A percentile compares a stretch with the other conserved stretches of the same genome.
Evolutionary conservation across 352 stramenopile species (phyloP).

Genomic region (Elongisporangium prolatum): DNA sequence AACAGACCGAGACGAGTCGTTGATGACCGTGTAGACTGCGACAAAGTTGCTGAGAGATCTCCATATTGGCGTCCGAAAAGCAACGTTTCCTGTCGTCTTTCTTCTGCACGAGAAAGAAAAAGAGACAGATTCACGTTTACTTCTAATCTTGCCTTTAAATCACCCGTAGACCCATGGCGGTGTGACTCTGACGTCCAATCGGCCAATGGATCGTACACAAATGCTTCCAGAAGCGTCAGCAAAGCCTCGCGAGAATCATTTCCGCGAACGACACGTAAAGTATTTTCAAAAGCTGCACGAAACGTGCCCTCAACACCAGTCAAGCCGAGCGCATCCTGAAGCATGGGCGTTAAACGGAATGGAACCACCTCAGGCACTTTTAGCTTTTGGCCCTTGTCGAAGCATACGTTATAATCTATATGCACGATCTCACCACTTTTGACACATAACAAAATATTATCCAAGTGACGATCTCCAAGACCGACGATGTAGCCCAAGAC

Average conservation of each 20-base stretch:
- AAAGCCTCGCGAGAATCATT: conserved; percentile 61
- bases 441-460: conserved; percentile 88
- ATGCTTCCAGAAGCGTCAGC: conserved; percentile 74
- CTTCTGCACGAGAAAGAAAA: conserved; percentile 75
- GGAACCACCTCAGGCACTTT: conserved; percentile 90
- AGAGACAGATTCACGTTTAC: conserved; percentile 85
- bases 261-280: conserved; percentile 62
- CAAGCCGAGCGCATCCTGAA: conserved; percentile 71
- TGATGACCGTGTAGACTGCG: conserved; percentile 7
- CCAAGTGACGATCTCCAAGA: conserved; percentile 87
- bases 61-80: conserved; percentile 40
- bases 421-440: conserved; percentile 83
- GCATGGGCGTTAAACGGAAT: conserved; percentile 85
- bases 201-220: conserved; percentile 82
- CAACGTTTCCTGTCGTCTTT: conserved; percentile 60
- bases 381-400: conserved; percentile 84
- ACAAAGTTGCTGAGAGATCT: conserved; percentile 14
- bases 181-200: conserved; percentile 64
- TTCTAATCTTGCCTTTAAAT: conserved; percentile 69
- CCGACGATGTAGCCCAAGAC: conserved; percentile 87
- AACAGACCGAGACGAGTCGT: conserved; percentile 16
- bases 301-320: conserved; percentile 76
- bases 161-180: conserved; percentile 23
- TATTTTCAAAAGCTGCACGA: conserved; percentile 64
- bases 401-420: conserved; percentile 93